Evolutionary conservation across 257 asterid genomes (phyloP), one percentile per base, ranked within the genome.

Genomic region (Gynochthodes officinalis): DNA sequence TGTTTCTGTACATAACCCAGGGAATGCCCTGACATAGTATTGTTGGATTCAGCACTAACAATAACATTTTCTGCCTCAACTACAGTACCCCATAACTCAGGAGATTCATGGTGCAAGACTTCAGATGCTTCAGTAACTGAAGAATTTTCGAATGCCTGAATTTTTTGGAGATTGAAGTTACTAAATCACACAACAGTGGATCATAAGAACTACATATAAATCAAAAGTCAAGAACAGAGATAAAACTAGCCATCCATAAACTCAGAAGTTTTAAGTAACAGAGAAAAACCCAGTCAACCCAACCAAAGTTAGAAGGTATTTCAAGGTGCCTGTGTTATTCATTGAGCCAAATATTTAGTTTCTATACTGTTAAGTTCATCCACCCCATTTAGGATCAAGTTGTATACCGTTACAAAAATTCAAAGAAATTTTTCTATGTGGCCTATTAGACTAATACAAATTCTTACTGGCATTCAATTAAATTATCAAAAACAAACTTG

Each of bases 81-180:
- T 0, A 75, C 48, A 66, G 67, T 73, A 75, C 79, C 72, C 40
- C 64, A 52, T 57, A 75, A 59, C 67, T 84, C 86, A 59, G 91
- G 72, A 65, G 78, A 71, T 79, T 86, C 93, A 53, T 80, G 64
- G 70, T 84, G 84, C 73, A 68, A 50, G 44, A 54, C 76, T 68
- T 88, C 88, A 75, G 86, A 75, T 58, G 74, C 87, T 69, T 83
- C 90, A 63, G 85, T 64, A 62, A 78, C 66, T 57, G 77, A 19
- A 16, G 80, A 82, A 25, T 77, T 83, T 79, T 80, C 88, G 77
- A 77, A 77, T 64, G 71, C 81, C 98, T 93, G 94, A 76, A 81
- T 39, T 6, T 37, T 52, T 40, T 48, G 27, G 46, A 75, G 64
- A 67, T 63, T 60, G 30, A 65, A 27, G 53, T 49, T 55, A 33